A percentile compares a stretch with the other conserved stretches of the same genome.
phyloP scores from a whole-genome alignment of 2,329 filamentous ascomycete genomes.

The Colletotrichum gloeosporioides region DNA sequence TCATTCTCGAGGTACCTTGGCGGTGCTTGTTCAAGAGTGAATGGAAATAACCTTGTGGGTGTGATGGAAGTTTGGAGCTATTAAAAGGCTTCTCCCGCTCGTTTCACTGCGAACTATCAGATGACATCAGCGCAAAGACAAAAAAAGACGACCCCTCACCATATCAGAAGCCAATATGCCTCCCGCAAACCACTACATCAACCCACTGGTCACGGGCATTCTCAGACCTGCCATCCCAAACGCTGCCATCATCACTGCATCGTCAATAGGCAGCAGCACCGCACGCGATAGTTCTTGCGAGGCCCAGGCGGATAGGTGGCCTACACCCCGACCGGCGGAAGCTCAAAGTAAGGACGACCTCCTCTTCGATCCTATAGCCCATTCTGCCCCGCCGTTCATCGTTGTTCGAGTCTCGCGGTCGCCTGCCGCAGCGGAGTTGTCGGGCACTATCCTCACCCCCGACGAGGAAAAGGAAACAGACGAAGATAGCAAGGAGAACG shows the following conservation, averaged over 20 bases:
- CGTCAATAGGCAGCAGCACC: accelerated
- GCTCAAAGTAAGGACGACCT: accelerated
- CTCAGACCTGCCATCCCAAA: accelerated
- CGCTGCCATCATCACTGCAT: accelerated
- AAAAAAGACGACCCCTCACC: not conserved
- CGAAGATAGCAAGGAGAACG: not conserved
- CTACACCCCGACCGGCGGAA: accelerated
- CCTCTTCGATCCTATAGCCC: not conserved
- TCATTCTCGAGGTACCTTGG: not conserved
- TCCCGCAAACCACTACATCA: not conserved
- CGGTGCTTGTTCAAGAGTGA: not conserved
- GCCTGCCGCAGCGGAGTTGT: not conserved
- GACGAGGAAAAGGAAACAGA: not conserved
- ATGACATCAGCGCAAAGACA: not conserved
- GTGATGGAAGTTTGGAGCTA: not conserved
- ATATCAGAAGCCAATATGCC: not conserved
- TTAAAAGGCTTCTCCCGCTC: not conserved
- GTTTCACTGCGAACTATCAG: not conserved
- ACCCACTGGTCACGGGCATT: no score
- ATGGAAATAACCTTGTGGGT: not conserved
- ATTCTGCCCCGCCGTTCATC: not conserved
- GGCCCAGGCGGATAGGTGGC: not conserved
- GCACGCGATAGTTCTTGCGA: accelerated
- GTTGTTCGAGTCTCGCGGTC: not conserved
- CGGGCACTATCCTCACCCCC: not conserved